Base-by-base conservation (phyloP, 495 filamentous ascomycete genomes). In the Xylaria telfairii region DNA sequence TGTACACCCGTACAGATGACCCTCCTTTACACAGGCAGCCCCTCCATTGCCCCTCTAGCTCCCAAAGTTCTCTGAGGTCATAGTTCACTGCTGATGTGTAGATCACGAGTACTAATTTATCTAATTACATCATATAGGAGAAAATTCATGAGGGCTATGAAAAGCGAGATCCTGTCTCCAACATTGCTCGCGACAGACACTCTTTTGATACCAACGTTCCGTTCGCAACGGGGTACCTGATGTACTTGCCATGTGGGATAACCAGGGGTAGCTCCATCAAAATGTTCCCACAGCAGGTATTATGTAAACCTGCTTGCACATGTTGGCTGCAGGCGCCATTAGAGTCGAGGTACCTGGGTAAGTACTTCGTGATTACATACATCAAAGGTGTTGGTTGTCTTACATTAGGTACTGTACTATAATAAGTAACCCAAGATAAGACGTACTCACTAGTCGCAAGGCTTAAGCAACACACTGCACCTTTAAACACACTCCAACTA, bases 41-140 rank as follows among this genome's bases (percentile, higher is more conserved):
- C 64, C 64, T 53, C 64, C 46, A 66, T 19, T 63, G 28, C 64
- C 64, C 42, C 46, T 51, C 44, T 47, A 66, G 44, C 49, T 66
- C 49, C 28, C n/a, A n/a, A n/a, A n/a, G n/a, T 66, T 41, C 3
- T 24, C 8, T 5, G 24, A 41, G 61, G 60, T 32, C 21, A 39
- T 21, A n/a, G n/a, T 47, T 19, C 8, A 37, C 34, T 47, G 44
- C 6, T n/a, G 17, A 8, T 8, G 1, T 47, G 4, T 2, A 47
- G 4, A 21, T 6, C n/a, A n/a, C 1, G 0, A 47, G 17, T 47
- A 47, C n/a, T n/a, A n/a, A n/a, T 47, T 0, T 12, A 24, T 24
- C n/a, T 49, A 24, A 10, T 24, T 10, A 10, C 10, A 12, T 53
- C 21, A 15, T 53, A 17, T 2, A 30, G 10, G 15, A 19, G 12